Evolutionary conservation across 2,329 filamentous ascomycete genomes (phyloP).

Genomic region (Venturia asperata): DNA sequence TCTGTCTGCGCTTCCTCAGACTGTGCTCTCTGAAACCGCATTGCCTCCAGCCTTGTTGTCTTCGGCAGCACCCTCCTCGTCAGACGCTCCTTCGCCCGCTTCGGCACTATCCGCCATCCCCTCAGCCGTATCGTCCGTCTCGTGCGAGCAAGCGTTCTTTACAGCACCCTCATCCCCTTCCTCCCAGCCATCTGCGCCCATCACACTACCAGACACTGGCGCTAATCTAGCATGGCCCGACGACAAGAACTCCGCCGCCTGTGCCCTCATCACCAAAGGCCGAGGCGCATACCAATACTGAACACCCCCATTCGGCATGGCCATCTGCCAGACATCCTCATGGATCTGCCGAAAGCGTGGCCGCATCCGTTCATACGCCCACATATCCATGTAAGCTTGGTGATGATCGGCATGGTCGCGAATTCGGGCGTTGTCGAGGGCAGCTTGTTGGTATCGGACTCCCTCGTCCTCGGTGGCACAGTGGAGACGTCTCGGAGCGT

Average conservation of each 20-base stretch:
- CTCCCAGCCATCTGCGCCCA: neutral
- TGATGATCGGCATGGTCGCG: neutral
- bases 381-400: neutral
- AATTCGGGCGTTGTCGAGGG: neutral
- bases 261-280: neutral
- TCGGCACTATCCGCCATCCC: conserved; percentile 1
- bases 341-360: neutral
- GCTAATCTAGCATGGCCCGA: neutral
- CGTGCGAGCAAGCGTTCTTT: too few species aligned
- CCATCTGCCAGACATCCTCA: neutral
- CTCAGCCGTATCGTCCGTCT: neutral
- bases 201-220: neutral
- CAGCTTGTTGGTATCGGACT: neutral
- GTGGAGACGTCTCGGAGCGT: neutral
- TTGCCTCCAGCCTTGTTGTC: neutral
- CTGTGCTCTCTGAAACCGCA: neutral
- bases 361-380: neutral
- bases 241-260: neutral
- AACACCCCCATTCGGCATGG: neutral
- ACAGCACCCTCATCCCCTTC: neutral
- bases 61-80: neutral
- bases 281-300: neutral
- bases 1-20: neutral
- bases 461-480: neutral
- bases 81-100: neutral